A percentile compares a stretch with the other conserved stretches of the same genome.
Evolutionary conservation across 1,284 basidiomycete species (phyloP).

Genomic region (Ustilago tritici): DNA sequence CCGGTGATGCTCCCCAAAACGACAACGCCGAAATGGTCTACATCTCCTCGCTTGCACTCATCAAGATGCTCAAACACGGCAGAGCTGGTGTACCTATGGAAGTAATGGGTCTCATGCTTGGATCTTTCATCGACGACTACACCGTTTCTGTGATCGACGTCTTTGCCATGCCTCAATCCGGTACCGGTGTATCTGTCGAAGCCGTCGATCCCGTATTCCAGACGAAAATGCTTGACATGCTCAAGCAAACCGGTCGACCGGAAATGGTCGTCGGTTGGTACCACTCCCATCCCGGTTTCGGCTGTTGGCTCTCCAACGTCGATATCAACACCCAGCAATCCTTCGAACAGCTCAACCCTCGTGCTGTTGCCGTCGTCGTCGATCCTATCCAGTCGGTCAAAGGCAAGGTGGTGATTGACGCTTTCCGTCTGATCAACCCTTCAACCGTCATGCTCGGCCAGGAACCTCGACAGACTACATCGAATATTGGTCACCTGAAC

Average conservation of each 20-base stretch:
- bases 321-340: conserved; percentile 99
- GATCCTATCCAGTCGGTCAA: conserved; percentile 99
- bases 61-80: conserved; percentile 96
- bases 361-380: conserved; percentile 96
- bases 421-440: conserved; percentile 79
- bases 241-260: conserved; percentile 97
- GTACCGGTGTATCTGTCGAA: conserved; percentile 97
- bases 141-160: conserved; percentile 89
- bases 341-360: conserved; percentile 93
- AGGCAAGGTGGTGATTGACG: conserved; percentile 91
- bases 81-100: conserved; percentile 99
- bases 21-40: conserved; percentile 70
- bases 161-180: conserved; percentile 99
- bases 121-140: conserved; percentile 99
- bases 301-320: conserved; percentile 98
- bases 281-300: conserved; percentile 99
- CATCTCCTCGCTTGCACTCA: conserved; percentile 67
- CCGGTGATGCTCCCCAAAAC: conserved; percentile 70
- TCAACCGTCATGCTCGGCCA: conserved; percentile 76
- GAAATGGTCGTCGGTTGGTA: conserved; percentile 99
- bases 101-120: conserved; percentile 99
- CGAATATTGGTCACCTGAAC: conserved; percentile 98
- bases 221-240: conserved; percentile 98
- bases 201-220: conserved; percentile 99
- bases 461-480: conserved; percentile 96